phyloP scores from a whole-genome alignment of 495 filamentous ascomycete genomes.

The Talaromyces nanjingensis region DNA sequence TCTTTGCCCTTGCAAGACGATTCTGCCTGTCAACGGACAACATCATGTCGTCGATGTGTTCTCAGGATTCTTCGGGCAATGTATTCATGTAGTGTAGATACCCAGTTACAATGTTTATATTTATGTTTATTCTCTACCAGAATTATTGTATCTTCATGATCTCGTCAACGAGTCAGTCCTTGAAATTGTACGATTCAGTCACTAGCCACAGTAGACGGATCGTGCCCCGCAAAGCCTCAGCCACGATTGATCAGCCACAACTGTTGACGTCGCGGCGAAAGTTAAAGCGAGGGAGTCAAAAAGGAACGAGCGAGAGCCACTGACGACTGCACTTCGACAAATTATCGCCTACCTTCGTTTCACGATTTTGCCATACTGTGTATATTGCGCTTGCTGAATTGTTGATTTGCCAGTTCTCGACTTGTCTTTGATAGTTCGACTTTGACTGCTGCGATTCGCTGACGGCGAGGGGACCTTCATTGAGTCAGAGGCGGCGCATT shows the following conservation, averaged over 20 bases:
- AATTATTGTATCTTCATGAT: too few relatives aligned
- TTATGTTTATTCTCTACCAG: background rate
- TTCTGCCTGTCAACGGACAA: background rate
- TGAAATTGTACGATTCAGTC: background rate
- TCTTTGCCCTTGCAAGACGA: background rate
- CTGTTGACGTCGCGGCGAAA: background rate
- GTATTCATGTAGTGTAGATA: conserved; percentile 11
- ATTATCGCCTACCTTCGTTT: background rate
- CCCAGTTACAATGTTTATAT: conserved; percentile 1
- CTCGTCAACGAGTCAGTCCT: too few relatives aligned
- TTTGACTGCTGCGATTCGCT: background rate
- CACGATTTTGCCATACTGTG: background rate
- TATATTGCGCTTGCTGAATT: background rate
- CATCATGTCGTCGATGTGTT: background rate
- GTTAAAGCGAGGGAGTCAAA: background rate
- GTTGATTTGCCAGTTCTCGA: background rate
- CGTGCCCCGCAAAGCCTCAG: background rate
- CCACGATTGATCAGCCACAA: conserved; percentile 1
- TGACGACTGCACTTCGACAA: background rate
- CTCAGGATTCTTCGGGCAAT: background rate
- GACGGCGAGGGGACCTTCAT: background rate
- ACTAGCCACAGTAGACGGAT: background rate
- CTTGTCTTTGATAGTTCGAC: background rate
- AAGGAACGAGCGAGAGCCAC: background rate
- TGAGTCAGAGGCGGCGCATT: background rate